Evolutionary conservation across 139 green algal species (phyloP).

Genomic region (Diplosphaera chodatii): DNA sequence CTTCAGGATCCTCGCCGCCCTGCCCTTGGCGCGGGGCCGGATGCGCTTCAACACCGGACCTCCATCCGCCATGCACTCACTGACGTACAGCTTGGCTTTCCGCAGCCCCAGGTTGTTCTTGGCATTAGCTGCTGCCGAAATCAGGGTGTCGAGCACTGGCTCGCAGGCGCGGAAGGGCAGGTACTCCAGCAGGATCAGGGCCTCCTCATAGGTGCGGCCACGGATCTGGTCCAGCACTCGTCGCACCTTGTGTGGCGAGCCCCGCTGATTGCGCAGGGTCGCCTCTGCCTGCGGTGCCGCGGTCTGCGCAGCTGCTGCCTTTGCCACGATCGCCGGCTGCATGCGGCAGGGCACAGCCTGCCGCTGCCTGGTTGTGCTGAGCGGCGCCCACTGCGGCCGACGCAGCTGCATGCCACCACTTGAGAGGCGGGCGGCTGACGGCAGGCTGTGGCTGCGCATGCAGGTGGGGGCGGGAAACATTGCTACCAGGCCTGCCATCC

Average conservation of each 20-base stretch:
- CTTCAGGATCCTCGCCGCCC: slow-evolving; percentile 70
- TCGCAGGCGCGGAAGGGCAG: slow-evolving; percentile 86
- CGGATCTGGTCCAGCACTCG: slow-evolving; percentile 89
- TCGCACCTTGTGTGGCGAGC: slow-evolving; percentile 72
- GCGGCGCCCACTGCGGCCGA: not conserved
- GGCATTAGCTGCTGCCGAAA: slow-evolving; percentile 85
- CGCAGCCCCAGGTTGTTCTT: slow-evolving; percentile 89
- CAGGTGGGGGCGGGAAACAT: not conserved
- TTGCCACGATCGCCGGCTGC: slow-evolving; percentile 10
- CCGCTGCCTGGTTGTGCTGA: slow-evolving; percentile 4
- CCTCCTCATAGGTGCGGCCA: slow-evolving; percentile 86
- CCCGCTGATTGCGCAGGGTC: slow-evolving; percentile 50
- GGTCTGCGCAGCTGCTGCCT: slow-evolving; percentile 15
- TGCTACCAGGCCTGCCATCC: not conserved
- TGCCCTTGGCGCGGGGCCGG: slow-evolving; percentile 69
- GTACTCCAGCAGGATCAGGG: slow-evolving; percentile 89
- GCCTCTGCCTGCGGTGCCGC: slow-evolving; percentile 32
- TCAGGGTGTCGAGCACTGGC: slow-evolving; percentile 60
- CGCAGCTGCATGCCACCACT: slow-evolving; percentile 4
- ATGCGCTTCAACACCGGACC: slow-evolving; percentile 79
- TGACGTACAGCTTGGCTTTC: slow-evolving; percentile 81
- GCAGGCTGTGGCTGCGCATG: not conserved
- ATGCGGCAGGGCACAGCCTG: not conserved
- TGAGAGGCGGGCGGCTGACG: not conserved
- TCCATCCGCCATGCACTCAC: slow-evolving; percentile 72